A percentile compares a stretch with the other conserved stretches of the same genome.
Evolutionary conservation across 1,284 basidiomycete genomes (phyloP).

Genomic region (Xerocomus cyaneibrunnescens): DNA sequence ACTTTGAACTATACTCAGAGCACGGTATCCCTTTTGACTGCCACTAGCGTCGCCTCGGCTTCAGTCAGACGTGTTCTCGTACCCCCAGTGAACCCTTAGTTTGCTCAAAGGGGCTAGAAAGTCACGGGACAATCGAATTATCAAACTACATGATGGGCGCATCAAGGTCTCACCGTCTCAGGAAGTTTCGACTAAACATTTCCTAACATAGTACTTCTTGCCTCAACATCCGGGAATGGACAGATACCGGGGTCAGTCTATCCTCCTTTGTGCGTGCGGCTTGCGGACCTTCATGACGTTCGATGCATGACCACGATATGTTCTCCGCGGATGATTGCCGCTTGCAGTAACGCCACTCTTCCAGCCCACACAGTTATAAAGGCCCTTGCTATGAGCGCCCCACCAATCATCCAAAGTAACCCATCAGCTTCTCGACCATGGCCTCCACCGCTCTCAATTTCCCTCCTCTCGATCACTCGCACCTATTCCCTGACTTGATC

Average conservation of each 20-base stretch:
- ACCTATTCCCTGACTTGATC: conserved; percentile 27
- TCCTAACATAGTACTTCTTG: background rate
- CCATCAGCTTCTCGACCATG: conserved; percentile 10
- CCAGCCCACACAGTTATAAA: conserved; percentile 8
- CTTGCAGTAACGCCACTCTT: background rate
- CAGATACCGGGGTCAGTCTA: background rate
- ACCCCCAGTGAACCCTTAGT: no score
- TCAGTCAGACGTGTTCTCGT: no score
- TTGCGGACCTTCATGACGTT: background rate
- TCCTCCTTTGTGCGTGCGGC: background rate
- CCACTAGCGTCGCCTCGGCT: no score
- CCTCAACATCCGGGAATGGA: background rate
- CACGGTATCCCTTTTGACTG: no score
- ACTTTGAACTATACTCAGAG: no score
- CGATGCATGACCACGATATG: background rate
- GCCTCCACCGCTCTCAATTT: background rate
- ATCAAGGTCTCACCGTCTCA: background rate
- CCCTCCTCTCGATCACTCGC: conserved; percentile 30
- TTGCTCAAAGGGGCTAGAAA: no score
- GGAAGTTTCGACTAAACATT: background rate
- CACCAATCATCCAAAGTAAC: background rate
- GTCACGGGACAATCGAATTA: background rate
- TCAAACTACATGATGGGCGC: background rate
- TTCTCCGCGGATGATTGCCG: background rate
- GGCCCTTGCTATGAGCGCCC: background rate